Percentiles rank a stretch among this genome's conserved stretches.
Conservation (phyloP, 768 basidiomycete genomes). For the Leccinum pellstonianum region DNA sequence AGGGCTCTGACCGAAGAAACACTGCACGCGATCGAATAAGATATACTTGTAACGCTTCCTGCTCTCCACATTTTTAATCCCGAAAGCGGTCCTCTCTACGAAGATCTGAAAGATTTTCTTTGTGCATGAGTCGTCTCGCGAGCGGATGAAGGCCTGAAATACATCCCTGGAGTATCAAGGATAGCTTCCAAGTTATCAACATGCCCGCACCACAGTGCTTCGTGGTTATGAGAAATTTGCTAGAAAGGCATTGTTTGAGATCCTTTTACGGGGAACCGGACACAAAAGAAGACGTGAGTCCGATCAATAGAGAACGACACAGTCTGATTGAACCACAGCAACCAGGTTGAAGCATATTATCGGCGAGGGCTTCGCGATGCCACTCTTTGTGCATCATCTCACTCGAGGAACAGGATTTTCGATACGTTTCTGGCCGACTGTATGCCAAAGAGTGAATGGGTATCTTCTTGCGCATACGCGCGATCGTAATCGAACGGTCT, state of each 20-base stretch:
- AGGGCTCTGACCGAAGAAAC: constrained; percentile 59
- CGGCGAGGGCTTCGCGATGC: constrained; percentile 45
- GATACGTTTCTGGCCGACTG: constrained; percentile 89
- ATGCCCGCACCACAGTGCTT: constrained; percentile 77
- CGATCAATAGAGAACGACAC: constrained; percentile 13
- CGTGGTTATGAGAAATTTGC: constrained; percentile 77
- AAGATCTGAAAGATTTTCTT: constrained; percentile 80
- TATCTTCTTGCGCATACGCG: not conserved
- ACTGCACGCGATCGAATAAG: constrained; percentile 65
- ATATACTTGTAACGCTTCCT: constrained; percentile 75
- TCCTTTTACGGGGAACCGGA: constrained; percentile 77
- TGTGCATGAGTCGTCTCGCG: constrained; percentile 87
- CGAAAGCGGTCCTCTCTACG: constrained; percentile 74
- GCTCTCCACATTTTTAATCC: constrained; percentile 77
- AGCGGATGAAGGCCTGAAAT: constrained; percentile 79
- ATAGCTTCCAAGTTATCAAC: constrained; percentile 87
- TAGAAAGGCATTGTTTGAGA: constrained; percentile 82
- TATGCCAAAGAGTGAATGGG: constrained; percentile 82
- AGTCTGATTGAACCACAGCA: constrained; percentile 27
- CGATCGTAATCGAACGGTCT: not conserved
- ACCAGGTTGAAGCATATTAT: constrained; percentile 87
- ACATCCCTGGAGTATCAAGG: constrained; percentile 64
- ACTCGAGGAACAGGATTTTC: constrained; percentile 62
- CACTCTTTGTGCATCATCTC: constrained; percentile 6
- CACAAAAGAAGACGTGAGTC: constrained; percentile 76